Percentiles rank a stretch among this genome's conserved stretches.
Evolutionary conservation across 495 filamentous ascomycete genomes (phyloP).

Genomic region (Neurospora sp.): DNA sequence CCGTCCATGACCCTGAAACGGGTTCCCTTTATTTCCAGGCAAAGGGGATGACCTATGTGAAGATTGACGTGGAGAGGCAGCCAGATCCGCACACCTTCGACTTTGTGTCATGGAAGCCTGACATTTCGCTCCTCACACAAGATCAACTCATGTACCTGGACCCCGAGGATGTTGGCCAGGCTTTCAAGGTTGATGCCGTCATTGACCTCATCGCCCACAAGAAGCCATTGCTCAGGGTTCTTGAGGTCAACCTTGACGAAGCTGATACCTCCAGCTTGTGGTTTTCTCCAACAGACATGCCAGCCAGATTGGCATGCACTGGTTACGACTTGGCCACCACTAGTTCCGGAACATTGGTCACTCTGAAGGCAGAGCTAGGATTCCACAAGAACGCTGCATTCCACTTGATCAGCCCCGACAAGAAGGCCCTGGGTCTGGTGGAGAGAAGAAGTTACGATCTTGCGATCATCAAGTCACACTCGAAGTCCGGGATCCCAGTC

Average conservation of each 20-base stretch:
- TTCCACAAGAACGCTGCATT: neutral
- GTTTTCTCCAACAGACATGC: neutral
- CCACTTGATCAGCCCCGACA: neutral
- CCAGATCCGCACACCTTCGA: conserved; percentile 11
- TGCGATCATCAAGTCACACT: neutral
- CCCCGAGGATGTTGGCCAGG: neutral
- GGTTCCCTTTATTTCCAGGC: conserved; percentile 14
- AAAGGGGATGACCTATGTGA: conserved; percentile 8
- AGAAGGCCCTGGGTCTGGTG: neutral
- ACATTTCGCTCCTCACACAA: conserved; percentile 17
- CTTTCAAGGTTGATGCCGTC: neutral
- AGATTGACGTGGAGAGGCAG: conserved; percentile 1
- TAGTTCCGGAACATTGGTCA: neutral
- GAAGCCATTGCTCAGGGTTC: conserved; percentile 16
- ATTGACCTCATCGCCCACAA: conserved; percentile 24
- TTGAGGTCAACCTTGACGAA: conserved; percentile 16
- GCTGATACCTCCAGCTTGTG: conserved; percentile 1
- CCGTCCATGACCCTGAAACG: conserved; percentile 10
- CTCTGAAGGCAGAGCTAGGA: neutral
- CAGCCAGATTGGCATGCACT: neutral
- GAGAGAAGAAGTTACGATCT: neutral
- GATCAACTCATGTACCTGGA: conserved; percentile 2
- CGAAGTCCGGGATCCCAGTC: neutral
- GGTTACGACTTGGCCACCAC: neutral
- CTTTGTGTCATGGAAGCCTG: conserved; percentile 19